Evolutionary conservation across 768 basidiomycete genomes (phyloP).

Genomic region (Mycena chlorophos): DNA sequence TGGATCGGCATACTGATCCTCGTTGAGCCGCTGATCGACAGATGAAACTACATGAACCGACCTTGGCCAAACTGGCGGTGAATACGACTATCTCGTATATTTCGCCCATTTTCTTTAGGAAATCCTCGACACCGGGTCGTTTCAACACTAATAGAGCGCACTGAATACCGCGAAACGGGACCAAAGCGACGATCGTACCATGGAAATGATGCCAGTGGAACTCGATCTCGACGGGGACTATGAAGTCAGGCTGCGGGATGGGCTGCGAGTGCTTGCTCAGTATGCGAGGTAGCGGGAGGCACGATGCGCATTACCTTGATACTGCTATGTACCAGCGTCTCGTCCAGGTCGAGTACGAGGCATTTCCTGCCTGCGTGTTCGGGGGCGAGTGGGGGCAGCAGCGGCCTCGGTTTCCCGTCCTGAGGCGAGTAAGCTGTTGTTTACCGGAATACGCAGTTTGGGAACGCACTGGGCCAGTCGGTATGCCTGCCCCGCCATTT

Average conservation of each 20-base stretch:
- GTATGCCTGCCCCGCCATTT: conserved; percentile 93
- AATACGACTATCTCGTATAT: conserved; percentile 98
- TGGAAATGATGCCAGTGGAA: conserved; percentile 98
- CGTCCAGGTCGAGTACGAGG: conserved; percentile 93
- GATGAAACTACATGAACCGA: conserved; percentile 32
- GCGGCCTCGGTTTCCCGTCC: conserved; percentile 85
- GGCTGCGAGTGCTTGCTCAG: conserved; percentile 54
- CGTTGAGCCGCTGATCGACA: conserved; percentile 14
- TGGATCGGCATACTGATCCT: conserved; percentile 91
- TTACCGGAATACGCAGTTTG: neutral
- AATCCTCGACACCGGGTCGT: conserved; percentile 80
- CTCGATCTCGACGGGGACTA: conserved; percentile 98
- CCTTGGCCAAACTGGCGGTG: conserved; percentile 97
- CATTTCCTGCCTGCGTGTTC: conserved; percentile 90
- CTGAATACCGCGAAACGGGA: neutral
- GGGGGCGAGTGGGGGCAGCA: conserved; percentile 81
- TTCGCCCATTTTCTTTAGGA: conserved; percentile 97
- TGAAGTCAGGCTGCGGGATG: conserved; percentile 92
- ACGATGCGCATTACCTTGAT: conserved; percentile 59
- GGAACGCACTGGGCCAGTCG: conserved; percentile 79
- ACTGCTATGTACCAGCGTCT: conserved; percentile 95
- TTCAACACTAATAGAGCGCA: neutral
- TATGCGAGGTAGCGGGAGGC: conserved; percentile 9
- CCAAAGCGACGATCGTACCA: conserved; percentile 87
- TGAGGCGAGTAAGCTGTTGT: conserved; percentile 30